Percentiles rank a stretch among this genome's conserved stretches.
These are phyloP conservation scores for Cryptococcus sp. DNA, from an alignment of 1,284 basidiomycete genomes.

Conservation along the genomic window DNA sequence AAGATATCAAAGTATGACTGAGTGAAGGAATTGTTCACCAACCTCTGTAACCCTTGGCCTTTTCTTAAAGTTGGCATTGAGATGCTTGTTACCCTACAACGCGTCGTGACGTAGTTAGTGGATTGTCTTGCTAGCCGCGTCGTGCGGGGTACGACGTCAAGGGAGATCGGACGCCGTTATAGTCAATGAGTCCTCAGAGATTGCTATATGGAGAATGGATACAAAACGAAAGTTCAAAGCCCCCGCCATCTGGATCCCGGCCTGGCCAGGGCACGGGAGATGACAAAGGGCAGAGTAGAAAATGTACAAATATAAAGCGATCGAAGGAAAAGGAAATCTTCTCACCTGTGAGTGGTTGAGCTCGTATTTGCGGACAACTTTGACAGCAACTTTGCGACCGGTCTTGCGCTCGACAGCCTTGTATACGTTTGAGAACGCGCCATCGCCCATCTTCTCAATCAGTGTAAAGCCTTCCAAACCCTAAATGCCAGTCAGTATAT, in stretches of 20 bases:
- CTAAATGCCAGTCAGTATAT: conserved; percentile 20
- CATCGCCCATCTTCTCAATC: conserved; percentile 93
- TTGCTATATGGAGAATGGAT: conserved; percentile 16
- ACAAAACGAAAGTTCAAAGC: conserved; percentile 19
- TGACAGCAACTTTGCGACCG: conserved; percentile 87
- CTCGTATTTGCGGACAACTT: conserved; percentile 96
- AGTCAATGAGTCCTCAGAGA: neutral
- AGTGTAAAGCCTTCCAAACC: conserved; percentile 82
- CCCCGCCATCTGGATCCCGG: conserved; percentile 37
- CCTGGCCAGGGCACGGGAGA: conserved; percentile 43
- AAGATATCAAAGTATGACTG: conserved; percentile 3
- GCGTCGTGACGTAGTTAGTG: too few relatives aligned
- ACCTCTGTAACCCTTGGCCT: conserved; percentile 96
- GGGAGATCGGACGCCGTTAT: too few relatives aligned
- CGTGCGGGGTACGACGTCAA: too few relatives aligned
- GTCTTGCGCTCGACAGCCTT: conserved; percentile 79
- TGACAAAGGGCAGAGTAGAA: conserved; percentile 31
- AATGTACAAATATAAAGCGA: neutral
- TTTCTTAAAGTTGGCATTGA: conserved; percentile 88
- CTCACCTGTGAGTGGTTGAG: conserved; percentile 93
- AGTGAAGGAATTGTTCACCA: conserved; percentile 31
- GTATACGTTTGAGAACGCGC: conserved; percentile 98
- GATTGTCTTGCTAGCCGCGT: too few relatives aligned
- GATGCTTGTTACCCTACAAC: conserved; percentile 85
- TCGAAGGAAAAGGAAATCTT: conserved; percentile 26